A percentile compares a stretch with the other conserved stretches of the same genome.
phyloP scores from a whole-genome alignment of 306 rosid species.

The Begonia fuchsioides region DNA sequence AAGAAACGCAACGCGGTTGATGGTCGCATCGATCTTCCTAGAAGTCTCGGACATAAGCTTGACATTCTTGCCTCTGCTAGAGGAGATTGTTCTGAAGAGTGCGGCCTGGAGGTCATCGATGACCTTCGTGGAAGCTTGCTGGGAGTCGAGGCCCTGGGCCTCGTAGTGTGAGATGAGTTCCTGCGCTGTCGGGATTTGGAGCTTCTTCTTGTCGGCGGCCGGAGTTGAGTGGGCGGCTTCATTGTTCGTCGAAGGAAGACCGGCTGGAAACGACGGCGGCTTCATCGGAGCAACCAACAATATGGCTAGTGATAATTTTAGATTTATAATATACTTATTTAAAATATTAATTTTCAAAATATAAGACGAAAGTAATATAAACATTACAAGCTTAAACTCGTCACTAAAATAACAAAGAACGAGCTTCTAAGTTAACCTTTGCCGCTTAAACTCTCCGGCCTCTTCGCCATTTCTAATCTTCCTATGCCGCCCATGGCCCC shows the following conservation, averaged over 20 bases:
- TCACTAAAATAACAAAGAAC: too few relatives aligned
- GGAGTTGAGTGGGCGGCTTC: not conserved
- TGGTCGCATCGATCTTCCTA: constrained; percentile 42
- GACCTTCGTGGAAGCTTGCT: constrained; percentile 61
- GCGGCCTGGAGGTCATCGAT: constrained; percentile 75
- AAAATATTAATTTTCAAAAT: too few relatives aligned
- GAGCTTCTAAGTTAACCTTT: too few relatives aligned
- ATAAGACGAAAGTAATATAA: too few relatives aligned
- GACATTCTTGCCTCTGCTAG: constrained; percentile 54
- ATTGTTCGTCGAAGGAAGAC: not conserved
- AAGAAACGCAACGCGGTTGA: constrained; percentile 34
- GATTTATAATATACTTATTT: too few relatives aligned
- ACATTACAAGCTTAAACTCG: too few relatives aligned
- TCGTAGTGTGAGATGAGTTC: constrained; percentile 70
- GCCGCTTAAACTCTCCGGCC: too few relatives aligned
- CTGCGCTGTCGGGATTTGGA: constrained; percentile 36
- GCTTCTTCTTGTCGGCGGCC: constrained; percentile 22
- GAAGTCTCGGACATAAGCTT: constrained; percentile 37
- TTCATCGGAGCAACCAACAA: constrained; percentile 21
- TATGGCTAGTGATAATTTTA: too few relatives aligned
- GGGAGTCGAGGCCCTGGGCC: constrained; percentile 55
- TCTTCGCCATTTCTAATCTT: too few relatives aligned
- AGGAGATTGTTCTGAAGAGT: constrained; percentile 45
- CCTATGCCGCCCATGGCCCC: too few relatives aligned
- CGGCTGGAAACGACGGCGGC: not conserved